These are phyloP conservation scores for Pseudogymnoascus sp. DNA, from an alignment of 2,329 filamentous ascomycete genomes.

Conservation along the genomic window DNA sequence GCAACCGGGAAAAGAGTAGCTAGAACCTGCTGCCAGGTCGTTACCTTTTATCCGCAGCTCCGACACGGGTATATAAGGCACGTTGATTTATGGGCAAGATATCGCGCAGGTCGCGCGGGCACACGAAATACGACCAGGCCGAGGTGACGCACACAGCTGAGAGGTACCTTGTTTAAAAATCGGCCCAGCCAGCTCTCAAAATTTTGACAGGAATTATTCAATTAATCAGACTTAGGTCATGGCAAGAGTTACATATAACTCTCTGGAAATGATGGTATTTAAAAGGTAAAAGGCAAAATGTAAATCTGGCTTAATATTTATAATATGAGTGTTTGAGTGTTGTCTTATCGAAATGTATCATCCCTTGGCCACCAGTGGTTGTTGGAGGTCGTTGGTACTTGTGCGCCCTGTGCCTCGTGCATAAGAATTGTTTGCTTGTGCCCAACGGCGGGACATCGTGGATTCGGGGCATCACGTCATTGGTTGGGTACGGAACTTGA, in stretches of 20 bases:
- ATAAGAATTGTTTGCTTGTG: conserved; percentile 1
- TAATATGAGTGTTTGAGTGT: conserved; percentile 7
- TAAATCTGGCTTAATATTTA: conserved; percentile 11
- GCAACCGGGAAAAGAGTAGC: background rate
- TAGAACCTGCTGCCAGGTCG: conserved; percentile 3
- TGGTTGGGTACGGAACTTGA: background rate
- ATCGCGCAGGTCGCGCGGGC: background rate
- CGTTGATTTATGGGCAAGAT: conserved; percentile 5
- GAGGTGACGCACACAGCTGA: conserved; percentile 6
- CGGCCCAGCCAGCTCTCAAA: background rate
- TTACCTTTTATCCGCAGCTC: conserved; percentile 7
- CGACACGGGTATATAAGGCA: background rate
- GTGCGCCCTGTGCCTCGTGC: conserved; percentile 3
- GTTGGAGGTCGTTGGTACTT: background rate
- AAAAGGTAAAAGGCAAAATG: background rate
- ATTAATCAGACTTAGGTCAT: background rate
- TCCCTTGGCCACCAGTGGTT: background rate
- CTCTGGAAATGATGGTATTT: background rate
- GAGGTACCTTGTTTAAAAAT: conserved; percentile 5
- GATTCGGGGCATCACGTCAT: conserved; percentile 4
- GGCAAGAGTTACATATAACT: background rate
- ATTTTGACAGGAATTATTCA: background rate
- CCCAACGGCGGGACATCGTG: conserved; percentile 10
- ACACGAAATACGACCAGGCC: background rate
- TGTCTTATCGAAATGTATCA: conserved; percentile 5